Evolutionary conservation across 371 early-diverging fungal species (phyloP).

Genomic region (Blakeslea trispora): DNA sequence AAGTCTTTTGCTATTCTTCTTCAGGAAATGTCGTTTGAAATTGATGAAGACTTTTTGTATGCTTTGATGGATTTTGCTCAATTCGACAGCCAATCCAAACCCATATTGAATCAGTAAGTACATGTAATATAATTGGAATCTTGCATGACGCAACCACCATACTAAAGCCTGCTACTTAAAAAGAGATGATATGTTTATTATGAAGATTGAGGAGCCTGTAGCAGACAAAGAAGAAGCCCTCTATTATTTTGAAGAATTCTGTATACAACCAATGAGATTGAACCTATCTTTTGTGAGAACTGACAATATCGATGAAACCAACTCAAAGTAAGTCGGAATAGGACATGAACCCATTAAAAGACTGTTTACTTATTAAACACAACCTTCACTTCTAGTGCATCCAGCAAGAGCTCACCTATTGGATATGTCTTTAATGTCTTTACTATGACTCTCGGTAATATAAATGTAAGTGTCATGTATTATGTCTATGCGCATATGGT

Average conservation of each 20-base stretch:
- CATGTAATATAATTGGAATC: background rate
- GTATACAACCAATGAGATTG: conserved; percentile 84
- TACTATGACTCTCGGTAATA: conserved; percentile 89
- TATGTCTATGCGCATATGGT: background rate
- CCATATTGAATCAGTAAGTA: conserved; percentile 21
- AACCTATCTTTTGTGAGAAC: conserved; percentile 85
- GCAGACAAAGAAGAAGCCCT: conserved; percentile 57
- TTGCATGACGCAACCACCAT: no score
- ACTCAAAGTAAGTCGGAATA: conserved; percentile 29
- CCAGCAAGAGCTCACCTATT: conserved; percentile 31
- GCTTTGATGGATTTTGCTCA: conserved; percentile 75
- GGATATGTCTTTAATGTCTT: conserved; percentile 72
- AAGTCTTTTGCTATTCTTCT: conserved; percentile 77
- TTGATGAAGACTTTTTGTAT: conserved; percentile 83
- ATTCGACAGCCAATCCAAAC: conserved; percentile 48
- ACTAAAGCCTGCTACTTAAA: background rate
- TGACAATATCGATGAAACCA: conserved; percentile 47
- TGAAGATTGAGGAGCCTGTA: conserved; percentile 55
- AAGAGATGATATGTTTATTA: conserved; percentile 37
- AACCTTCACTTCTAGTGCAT: conserved; percentile 13
- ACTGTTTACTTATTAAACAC: conserved; percentile 14
- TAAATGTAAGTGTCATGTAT: conserved; percentile 57
- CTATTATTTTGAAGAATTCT: conserved; percentile 87
- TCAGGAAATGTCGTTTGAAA: conserved; percentile 87
- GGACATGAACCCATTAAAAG: background rate